Conservation (phyloP, 768 basidiomycete genomes). For the Pisolithus orientalis region DNA sequence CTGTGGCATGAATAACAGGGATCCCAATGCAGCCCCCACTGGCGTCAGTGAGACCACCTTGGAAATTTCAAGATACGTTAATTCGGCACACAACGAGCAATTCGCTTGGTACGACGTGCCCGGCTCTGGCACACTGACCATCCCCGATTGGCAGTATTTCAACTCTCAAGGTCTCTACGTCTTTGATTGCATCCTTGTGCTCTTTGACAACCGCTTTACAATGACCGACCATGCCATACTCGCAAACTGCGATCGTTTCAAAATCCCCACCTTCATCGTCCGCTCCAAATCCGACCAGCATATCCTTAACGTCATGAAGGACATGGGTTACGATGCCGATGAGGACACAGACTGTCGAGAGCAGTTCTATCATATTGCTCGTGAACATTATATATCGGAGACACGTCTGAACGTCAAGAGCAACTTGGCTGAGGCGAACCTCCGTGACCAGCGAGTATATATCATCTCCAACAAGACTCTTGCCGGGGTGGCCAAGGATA, state of each 20-base stretch:
- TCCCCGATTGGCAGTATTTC: conserved; percentile 24
- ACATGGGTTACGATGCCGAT: conserved; percentile 5
- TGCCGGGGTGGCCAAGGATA: neutral
- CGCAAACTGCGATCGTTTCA: conserved; percentile 13
- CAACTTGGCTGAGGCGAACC: conserved; percentile 6
- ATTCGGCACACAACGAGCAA: conserved; percentile 8
- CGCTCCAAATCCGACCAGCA: conserved; percentile 23
- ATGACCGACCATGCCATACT: conserved; percentile 22
- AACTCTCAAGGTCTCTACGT: conserved; percentile 23
- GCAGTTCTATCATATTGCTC: conserved; percentile 1
- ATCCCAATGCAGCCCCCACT: conserved; percentile 16
- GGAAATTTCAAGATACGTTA: conserved; percentile 15
- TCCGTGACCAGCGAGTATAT: conserved; percentile 13
- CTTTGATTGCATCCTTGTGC: conserved; percentile 7
- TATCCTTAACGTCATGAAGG: conserved; percentile 7
- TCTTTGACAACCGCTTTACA: conserved; percentile 21
- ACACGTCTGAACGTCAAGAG: conserved; percentile 4
- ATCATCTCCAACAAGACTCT: conserved; percentile 11
- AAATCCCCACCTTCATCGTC: conserved; percentile 23
- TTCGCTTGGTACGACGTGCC: conserved; percentile 26
- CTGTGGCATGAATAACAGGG: conserved; percentile 16
- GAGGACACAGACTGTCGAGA: neutral
- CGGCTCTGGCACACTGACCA: conserved; percentile 20
- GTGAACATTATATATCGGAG: conserved; percentile 5
- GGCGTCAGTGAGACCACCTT: conserved; percentile 21